Percentiles rank a stretch among this genome's conserved stretches.
Evolutionary conservation across 169 alveolate species (phyloP).

Genomic region (Amoebophrya sp.): DNA sequence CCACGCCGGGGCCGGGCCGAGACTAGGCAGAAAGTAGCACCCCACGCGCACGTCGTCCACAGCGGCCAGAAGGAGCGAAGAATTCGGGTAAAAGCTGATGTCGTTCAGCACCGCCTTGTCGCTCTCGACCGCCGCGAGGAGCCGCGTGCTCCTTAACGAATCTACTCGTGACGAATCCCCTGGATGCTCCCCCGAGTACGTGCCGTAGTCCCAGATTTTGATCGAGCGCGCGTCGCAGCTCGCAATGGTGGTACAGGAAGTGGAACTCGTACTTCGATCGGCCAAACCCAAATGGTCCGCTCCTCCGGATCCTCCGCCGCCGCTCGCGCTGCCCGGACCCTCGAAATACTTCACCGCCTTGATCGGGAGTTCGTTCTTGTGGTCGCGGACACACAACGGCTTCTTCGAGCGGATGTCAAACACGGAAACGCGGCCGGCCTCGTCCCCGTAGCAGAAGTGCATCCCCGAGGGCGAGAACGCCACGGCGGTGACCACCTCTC

Average conservation of each 20-base stretch:
- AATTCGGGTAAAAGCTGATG: neutral
- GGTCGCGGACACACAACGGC: conserved; percentile 32
- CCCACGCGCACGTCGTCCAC: conserved; percentile 69
- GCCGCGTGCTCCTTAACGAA: neutral
- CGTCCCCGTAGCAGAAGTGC: conserved; percentile 23
- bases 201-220: neutral
- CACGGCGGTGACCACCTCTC: conserved; percentile 20
- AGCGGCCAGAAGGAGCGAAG: neutral
- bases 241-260: neutral
- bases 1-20: conserved; percentile 87
- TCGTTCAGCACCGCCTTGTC: neutral
- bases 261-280: neutral
- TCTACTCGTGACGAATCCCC: neutral
- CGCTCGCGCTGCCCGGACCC: neutral
- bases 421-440: conserved; percentile 28
- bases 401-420: conserved; percentile 38
- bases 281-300: too few relatives aligned
- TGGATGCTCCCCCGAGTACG: neutral
- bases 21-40: conserved; percentile 63
- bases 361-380: conserved; percentile 33
- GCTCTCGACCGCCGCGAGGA: neutral
- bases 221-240: neutral
- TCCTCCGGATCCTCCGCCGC: too few relatives aligned
- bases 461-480: conserved; percentile 28
- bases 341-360: conserved; percentile 10